These are phyloP conservation scores for Cercospora sesami DNA, from an alignment of 2,329 filamentous ascomycete genomes.

Conservation along the genomic window DNA sequence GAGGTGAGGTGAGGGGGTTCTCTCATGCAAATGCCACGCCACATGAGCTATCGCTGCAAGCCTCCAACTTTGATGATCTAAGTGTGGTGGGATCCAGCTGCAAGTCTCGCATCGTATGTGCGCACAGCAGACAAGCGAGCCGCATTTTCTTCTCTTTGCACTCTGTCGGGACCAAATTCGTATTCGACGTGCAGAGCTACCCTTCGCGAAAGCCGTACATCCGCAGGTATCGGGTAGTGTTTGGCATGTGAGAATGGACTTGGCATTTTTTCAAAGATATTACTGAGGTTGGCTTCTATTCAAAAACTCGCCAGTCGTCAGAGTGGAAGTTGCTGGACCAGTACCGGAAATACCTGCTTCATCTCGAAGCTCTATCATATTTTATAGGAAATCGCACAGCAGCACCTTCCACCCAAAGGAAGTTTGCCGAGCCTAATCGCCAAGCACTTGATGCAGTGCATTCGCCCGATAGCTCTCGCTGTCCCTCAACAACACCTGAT, in stretches of 20 bases:
- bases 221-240: background rate
- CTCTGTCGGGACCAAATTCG: background rate
- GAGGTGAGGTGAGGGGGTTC: background rate
- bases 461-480: slow-evolving; percentile 28
- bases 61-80: background rate
- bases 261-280: background rate
- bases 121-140: background rate
- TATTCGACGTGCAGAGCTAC: background rate
- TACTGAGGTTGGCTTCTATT: background rate
- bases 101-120: background rate
- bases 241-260: background rate
- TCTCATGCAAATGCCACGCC: background rate
- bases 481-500: slow-evolving; percentile 42
- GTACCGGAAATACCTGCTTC: background rate
- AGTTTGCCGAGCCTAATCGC: slow-evolving; percentile 31
- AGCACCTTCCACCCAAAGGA: background rate
- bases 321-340: background rate
- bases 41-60: background rate
- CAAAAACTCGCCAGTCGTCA: background rate
- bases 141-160: background rate
- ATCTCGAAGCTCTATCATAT: background rate
- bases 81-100: background rate
- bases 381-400: background rate
- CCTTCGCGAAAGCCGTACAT: background rate
- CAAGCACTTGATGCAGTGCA: slow-evolving; percentile 30